Conservation (phyloP, 805 yeast genomes). For the Saccharomycopsis babjevae region DNA sequence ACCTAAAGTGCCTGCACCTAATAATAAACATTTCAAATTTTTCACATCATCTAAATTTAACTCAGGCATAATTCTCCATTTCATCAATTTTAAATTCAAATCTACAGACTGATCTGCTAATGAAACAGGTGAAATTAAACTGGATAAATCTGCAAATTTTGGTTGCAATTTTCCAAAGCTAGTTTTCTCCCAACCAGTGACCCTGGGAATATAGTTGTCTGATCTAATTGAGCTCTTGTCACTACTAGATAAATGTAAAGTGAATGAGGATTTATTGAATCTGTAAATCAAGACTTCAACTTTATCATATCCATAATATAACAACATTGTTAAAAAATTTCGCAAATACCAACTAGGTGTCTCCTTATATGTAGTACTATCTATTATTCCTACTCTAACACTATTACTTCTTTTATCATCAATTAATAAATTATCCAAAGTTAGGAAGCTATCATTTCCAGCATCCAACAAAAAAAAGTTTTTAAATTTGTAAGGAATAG, state of each 20-base stretch:
- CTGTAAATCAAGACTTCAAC: slow-evolving; percentile 35
- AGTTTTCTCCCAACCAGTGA: slow-evolving; percentile 89
- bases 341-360: slow-evolving; percentile 46
- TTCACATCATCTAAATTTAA: slow-evolving; percentile 59
- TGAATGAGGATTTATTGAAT: slow-evolving; percentile 25
- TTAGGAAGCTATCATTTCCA: slow-evolving; percentile 10
- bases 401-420: slow-evolving; percentile 17
- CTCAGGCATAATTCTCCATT: slow-evolving; percentile 89
- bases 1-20: slow-evolving; percentile 97
- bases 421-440: slow-evolving; percentile 19
- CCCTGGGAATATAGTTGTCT: slow-evolving; percentile 27
- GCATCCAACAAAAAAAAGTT: slow-evolving; percentile 25
- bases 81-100: slow-evolving; percentile 83
- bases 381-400: slow-evolving; percentile 30
- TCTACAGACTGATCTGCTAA: slow-evolving; percentile 90
- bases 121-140: slow-evolving; percentile 69
- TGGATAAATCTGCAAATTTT: slow-evolving; percentile 70
- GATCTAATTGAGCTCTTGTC: slow-evolving; percentile 1
- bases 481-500: slow-evolving; percentile 17
- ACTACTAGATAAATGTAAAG: slow-evolving; percentile 20
- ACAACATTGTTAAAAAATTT: slow-evolving; percentile 44
- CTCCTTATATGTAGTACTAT: slow-evolving; percentile 26
- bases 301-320: slow-evolving; percentile 25
- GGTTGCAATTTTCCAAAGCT: slow-evolving; percentile 66
- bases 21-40: slow-evolving; percentile 51